phyloP scores from a whole-genome alignment of 108 stramenopile species.

The Asterionellopsis glacialis region DNA sequence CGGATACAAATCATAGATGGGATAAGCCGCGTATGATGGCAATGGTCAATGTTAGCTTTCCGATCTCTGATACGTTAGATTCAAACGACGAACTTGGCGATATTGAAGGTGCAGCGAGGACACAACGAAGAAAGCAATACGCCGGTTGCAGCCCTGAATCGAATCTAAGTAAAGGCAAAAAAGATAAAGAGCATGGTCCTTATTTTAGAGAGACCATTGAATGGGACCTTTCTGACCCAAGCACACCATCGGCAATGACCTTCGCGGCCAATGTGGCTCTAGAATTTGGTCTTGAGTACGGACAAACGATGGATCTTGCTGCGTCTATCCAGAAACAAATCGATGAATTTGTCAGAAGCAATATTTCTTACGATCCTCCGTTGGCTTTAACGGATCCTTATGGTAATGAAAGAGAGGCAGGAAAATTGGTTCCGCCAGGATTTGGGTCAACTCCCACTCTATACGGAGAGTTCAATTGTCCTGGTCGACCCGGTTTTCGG shows the following conservation, averaged over 20 bases:
- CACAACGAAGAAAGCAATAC: slow-evolving; percentile 9
- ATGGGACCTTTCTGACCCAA: slow-evolving; percentile 62
- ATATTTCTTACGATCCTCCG: slow-evolving; percentile 30
- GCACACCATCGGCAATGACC: slow-evolving; percentile 46
- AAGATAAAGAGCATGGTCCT: slow-evolving; percentile 10
- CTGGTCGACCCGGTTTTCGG: no score
- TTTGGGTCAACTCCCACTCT: neutral
- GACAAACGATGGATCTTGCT: slow-evolving; percentile 56
- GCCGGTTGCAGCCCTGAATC: slow-evolving; percentile 4
- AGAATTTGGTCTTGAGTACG: slow-evolving; percentile 64
- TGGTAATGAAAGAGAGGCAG: slow-evolving; percentile 23
- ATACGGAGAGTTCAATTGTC: neutral
- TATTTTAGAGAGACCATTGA: slow-evolving; percentile 37
- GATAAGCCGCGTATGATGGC: slow-evolving; percentile 29
- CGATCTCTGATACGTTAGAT: slow-evolving; percentile 6
- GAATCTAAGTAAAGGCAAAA: neutral
- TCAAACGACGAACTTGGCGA: slow-evolving; percentile 15
- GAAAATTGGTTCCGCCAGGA: neutral
- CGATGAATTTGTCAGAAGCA: slow-evolving; percentile 27
- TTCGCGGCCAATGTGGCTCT: slow-evolving; percentile 49
- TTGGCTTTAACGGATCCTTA: slow-evolving; percentile 34
- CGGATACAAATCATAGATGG: slow-evolving; percentile 64
- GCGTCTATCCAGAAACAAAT: slow-evolving; percentile 58
- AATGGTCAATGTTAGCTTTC: slow-evolving; percentile 34
- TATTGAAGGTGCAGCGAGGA: neutral